Percentiles rank a stretch among this genome's conserved stretches.
Evolutionary conservation across 2,329 filamentous ascomycete species (phyloP).

Genomic region (Colletotrichum camelliae): DNA sequence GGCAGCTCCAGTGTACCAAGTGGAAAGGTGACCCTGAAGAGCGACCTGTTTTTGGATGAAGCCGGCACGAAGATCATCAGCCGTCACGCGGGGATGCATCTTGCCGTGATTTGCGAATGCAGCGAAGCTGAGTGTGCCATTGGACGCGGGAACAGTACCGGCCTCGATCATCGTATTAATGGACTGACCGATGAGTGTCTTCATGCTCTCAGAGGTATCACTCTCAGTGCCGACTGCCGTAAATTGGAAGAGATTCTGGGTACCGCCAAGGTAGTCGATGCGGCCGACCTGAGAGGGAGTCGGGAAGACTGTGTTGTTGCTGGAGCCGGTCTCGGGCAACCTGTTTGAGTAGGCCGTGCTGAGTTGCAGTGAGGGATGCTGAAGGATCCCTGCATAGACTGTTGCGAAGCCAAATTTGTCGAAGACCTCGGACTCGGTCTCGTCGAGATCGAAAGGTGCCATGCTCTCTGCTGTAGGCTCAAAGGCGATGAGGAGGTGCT

Average conservation of each 20-base stretch:
- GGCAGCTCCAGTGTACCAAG: slow-evolving; percentile 49
- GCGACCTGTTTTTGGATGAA: slow-evolving; percentile 46
- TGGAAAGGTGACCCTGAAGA: slow-evolving; percentile 48
- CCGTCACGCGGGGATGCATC: slow-evolving; percentile 37
- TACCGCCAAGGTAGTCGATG: slow-evolving; percentile 35
- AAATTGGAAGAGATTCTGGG: slow-evolving; percentile 33
- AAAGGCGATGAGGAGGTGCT: slow-evolving; percentile 28
- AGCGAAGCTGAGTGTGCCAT: slow-evolving; percentile 32
- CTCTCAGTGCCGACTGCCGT: slow-evolving; percentile 30
- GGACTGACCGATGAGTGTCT: slow-evolving; percentile 28
- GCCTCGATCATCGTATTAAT: slow-evolving; percentile 33
- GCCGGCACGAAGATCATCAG: slow-evolving; percentile 38
- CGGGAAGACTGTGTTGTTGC: slow-evolving; percentile 30
- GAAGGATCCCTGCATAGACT: slow-evolving; percentile 29
- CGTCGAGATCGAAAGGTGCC: slow-evolving; percentile 22
- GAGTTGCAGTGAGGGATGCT: slow-evolving; percentile 27
- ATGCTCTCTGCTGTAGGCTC: slow-evolving; percentile 27
- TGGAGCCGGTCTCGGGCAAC: slow-evolving; percentile 15
- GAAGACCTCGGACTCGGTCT: slow-evolving; percentile 25
- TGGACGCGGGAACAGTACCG: slow-evolving; percentile 27
- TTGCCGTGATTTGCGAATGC: slow-evolving; percentile 41
- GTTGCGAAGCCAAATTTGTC: slow-evolving; percentile 23
- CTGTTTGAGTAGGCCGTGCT: slow-evolving; percentile 25
- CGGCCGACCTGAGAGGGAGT: slow-evolving; percentile 25
- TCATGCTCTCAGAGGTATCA: slow-evolving; percentile 25